Base-by-base conservation (phyloP, 176 grass and related monocot genomes). In the Rhynchospora pubera region DNA sequence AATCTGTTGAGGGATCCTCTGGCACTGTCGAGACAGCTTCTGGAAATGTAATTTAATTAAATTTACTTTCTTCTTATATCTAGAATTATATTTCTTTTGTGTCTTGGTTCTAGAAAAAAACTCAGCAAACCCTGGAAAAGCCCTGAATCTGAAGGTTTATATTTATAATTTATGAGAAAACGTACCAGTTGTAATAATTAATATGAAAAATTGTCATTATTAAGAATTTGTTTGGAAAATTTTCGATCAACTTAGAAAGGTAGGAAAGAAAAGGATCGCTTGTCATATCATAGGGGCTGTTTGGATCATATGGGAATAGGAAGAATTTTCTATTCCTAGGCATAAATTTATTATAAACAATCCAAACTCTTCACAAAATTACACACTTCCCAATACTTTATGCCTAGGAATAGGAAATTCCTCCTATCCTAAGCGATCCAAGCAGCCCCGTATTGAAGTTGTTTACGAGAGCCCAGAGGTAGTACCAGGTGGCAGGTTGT, bases 1-100 rank as follows among this genome's bases (percentile, higher is more conserved):
- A 99, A 79, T 93, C 83, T 0, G 91, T 99, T 5, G 91, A 96
- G 97, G 84, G 87, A 64, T 99, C 93, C 18, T 99, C 87, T 1
- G 90, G 82, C 83, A 91, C 92, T 5, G 87, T 93, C 39, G 65
- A 87, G 48, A 96, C 93, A 65, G 89, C 97, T 26, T 80, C 93
- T 32, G 93, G 97, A 65, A 90, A 90, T 24, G 97, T 99, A 89
- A 94, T 85, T 18, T 62, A 81, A 18, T 26, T 87, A 24, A 39
- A 39, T 21, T 4, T 53, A 23, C 26, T 46, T 19, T 45, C 45
- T 69, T 12, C 71, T 9, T 4, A 26, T 86, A 53, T 22, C 16
- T 28, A 18, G 7, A 77, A 45, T n/a, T 57, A 39, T 70, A 82
- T 47, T 74, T 72, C 43, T 74, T 79, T 77, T 65, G 44, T 81